Evolutionary conservation across 495 filamentous ascomycete genomes (phyloP), one percentile per base, ranked within the genome.

Genomic region (Penicillium steckii): DNA sequence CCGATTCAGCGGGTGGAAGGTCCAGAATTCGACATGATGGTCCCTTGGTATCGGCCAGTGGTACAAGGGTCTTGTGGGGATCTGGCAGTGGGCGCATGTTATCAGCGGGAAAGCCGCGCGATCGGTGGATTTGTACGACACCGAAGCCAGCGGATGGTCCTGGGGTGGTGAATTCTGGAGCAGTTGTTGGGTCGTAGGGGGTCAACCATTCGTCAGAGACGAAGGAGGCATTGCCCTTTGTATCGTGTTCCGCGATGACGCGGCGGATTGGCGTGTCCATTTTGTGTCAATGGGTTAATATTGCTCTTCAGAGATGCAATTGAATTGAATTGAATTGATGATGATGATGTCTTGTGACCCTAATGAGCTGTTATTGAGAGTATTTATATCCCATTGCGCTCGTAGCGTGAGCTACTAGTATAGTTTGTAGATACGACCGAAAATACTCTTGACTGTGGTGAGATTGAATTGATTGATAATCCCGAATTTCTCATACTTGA

Each of bases 1-100:
- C 61, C 19, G 40, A 17, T 7, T 65, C 52, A 8, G 56, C 46
- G 17, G 61, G 58, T 8, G 59, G 61, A 3, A 64, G 47, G 19
- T 62, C 52, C 4, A 61, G 19, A 8, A 67, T 49, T 21, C 67
- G 64, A 50, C 48, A 55, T 18, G 61, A 64, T 1, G 61, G 57
- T 1, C 61, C 64, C 40, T 67, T 67, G 18, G 58, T 59, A 35
- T 66, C 62, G n/a, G 62, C 60, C 8, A 66, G 48, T 2, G 62
- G 62, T 9, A 66, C 62, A 7, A 64, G 54, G 4, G 53, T 61
- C 30, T 51, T 57, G 9, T 63, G 53, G 2, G 62, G 62, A 27
- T 63, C 55, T 5, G 40, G 12, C 5, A 64, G 46, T 6, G 46
- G 24, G 10, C 49, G 60, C 51, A 55, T 53, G 41, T 66, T 64